phyloP scores from a whole-genome alignment of 208 protist species.

The Crithidia bombi region DNA sequence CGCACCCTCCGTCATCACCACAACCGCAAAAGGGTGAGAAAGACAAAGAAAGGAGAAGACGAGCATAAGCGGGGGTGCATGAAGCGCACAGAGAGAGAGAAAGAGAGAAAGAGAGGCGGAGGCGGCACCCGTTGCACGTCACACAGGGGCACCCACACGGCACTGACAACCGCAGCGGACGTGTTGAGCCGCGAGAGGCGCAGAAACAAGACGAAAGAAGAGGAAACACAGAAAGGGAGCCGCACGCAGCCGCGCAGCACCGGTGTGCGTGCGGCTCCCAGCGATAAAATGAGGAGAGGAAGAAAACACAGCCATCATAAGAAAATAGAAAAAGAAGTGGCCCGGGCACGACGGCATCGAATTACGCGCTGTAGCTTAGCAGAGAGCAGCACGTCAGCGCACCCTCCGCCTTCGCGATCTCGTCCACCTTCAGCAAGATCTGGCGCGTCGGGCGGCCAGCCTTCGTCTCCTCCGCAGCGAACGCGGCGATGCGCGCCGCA shows the following conservation, averaged over 20 bases:
- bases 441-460: constrained; percentile 40
- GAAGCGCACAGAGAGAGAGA: too few relatives aligned
- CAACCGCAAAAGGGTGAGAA: too few relatives aligned
- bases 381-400: constrained; percentile 61
- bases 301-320: too few relatives aligned
- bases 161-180: not conserved
- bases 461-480: constrained; percentile 35
- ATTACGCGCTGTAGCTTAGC: constrained; percentile 46
- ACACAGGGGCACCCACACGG: too few relatives aligned
- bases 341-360: not conserved
- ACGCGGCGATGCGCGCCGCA: constrained; percentile 32
- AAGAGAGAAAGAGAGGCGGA: too few relatives aligned
- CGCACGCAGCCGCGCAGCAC: not conserved
- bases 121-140: too few relatives aligned
- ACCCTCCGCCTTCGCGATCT: constrained; percentile 66
- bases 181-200: not conserved
- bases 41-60: too few relatives aligned
- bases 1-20: too few relatives aligned
- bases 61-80: too few relatives aligned
- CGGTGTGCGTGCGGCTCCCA: not conserved
- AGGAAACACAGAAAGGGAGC: not conserved
- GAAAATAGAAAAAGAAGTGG: not conserved
- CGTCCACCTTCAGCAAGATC: constrained; percentile 42
- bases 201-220: too few relatives aligned
- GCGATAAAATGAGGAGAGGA: constrained; percentile 3